A percentile compares a stretch with the other conserved stretches of the same genome.
These are phyloP conservation scores for Botryotinia convoluta DNA, from an alignment of 2,329 filamentous ascomycete species.

Conservation along the genomic window DNA sequence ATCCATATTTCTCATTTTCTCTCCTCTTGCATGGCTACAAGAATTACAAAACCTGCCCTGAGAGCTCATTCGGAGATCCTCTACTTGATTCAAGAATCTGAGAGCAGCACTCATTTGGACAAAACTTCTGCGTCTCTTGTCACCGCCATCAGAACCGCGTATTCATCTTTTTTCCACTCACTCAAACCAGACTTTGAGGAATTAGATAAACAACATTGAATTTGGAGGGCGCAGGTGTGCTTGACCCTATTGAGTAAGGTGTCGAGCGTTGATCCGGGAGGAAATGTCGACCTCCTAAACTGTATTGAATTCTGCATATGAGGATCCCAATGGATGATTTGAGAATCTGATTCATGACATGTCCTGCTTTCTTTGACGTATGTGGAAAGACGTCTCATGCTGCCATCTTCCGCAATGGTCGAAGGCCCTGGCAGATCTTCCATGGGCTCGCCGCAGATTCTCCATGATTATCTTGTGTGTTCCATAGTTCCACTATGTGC, in stretches of 20 bases:
- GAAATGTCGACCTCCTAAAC: not conserved
- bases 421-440: not conserved
- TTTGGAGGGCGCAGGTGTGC: too few species aligned
- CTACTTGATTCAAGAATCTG: not conserved
- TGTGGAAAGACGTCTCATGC: not conserved
- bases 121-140: not conserved
- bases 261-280: not conserved
- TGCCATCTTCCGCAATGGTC: not conserved
- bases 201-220: not conserved
- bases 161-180: not conserved
- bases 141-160: not conserved
- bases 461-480: not conserved
- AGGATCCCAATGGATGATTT: not conserved
- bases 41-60: too few species aligned
- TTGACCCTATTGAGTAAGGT: accelerated
- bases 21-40: not conserved
- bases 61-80: not conserved
- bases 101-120: too few species aligned
- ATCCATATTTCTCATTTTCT: not conserved
- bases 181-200: not conserved
- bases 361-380: not conserved
- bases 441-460: not conserved
- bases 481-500: not conserved
- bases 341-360: too few species aligned
- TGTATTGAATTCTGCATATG: too few species aligned